Evolutionary conservation across 306 rosid species (phyloP).

Genomic region (Glycine soja): DNA sequence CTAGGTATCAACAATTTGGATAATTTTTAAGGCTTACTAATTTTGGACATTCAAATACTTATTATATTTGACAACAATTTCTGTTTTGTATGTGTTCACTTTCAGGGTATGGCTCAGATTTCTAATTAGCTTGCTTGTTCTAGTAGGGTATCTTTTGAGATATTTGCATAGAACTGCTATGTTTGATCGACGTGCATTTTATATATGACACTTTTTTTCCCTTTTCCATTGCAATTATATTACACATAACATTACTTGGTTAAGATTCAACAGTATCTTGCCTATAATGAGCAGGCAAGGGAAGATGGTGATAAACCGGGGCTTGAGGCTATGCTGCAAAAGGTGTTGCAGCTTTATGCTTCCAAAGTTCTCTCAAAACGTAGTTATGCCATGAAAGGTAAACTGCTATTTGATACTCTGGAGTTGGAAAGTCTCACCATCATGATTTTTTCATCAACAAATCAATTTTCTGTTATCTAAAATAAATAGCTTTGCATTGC

Average conservation of each 20-base stretch:
- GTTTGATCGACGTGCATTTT: slow-evolving; percentile 15
- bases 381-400: slow-evolving; percentile 78
- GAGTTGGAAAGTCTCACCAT: not conserved
- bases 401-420: not conserved
- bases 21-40: slow-evolving; percentile 14
- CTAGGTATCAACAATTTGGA: slow-evolving; percentile 16
- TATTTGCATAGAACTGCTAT: slow-evolving; percentile 12
- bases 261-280: slow-evolving; percentile 37
- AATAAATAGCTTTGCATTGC: slow-evolving; percentile 1
- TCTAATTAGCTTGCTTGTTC: slow-evolving; percentile 13
- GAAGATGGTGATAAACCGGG: slow-evolving; percentile 99
- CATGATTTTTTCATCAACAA: not conserved
- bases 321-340: slow-evolving; percentile 93
- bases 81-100: slow-evolving; percentile 20
- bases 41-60: slow-evolving; percentile 18
- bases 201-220: slow-evolving; percentile 22
- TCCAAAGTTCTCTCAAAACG: slow-evolving; percentile 85
- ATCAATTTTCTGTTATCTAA: not conserved
- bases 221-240: slow-evolving; percentile 3
- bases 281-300: slow-evolving; percentile 71
- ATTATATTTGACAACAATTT: slow-evolving; percentile 22
- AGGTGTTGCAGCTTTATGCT: slow-evolving; percentile 94
- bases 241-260: not conserved
- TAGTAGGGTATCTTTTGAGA: slow-evolving; percentile 26
- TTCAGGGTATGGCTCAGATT: slow-evolving; percentile 23